Base-by-base conservation (phyloP, 371 early-diverging fungal species). In the Syncephalastrum racemosum region DNA sequence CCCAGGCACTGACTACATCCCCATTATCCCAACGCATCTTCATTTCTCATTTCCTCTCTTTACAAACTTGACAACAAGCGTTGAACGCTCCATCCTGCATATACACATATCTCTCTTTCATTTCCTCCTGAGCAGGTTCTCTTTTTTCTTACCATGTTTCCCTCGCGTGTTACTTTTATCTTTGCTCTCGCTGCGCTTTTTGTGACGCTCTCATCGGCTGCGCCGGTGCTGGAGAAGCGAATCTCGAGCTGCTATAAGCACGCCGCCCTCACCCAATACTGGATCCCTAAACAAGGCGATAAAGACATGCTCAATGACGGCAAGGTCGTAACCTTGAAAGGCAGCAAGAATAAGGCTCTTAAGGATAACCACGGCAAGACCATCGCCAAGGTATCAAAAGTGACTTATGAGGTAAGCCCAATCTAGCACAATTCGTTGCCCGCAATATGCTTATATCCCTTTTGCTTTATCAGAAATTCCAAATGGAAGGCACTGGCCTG, bases 401-500 rank as follows among this genome's bases (percentile, higher is more conserved):
- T 49, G 5, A 67, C 67, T 10, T 67, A 67, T 23, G 56, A 64
- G 27, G 67, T 66, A 58, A 60, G 48, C 36, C 15, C 0, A n/a
- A 3, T n/a, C 36, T 24, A 19, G 4, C 6, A 5, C n/a, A 7
- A 4, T 3, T 1, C 15, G 15, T 48, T 10, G 16, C 18, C 39
- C 14, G 12, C 15, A 50, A 12, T 31, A 31, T 25, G 14, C 16
- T 23, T 31, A 45, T 16, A 39, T 27, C 24, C n/a, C 18, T 40
- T 7, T 13, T 36, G n/a, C 5, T 47, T 12, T 7, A 6, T 41
- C 49, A 66, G 59, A 67, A 64, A 54, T 67, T 64, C 36, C 63
- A 67, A 58, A 71, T 71, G 67, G 71, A 71, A 60, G 67, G 65
- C 25, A 71, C 67, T 7, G 67, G 70, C 20, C 31, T 65, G 12